These are phyloP conservation scores for Discostella stelligeroides DNA, from an alignment of 108 stramenopile species.

Conservation along the genomic window DNA sequence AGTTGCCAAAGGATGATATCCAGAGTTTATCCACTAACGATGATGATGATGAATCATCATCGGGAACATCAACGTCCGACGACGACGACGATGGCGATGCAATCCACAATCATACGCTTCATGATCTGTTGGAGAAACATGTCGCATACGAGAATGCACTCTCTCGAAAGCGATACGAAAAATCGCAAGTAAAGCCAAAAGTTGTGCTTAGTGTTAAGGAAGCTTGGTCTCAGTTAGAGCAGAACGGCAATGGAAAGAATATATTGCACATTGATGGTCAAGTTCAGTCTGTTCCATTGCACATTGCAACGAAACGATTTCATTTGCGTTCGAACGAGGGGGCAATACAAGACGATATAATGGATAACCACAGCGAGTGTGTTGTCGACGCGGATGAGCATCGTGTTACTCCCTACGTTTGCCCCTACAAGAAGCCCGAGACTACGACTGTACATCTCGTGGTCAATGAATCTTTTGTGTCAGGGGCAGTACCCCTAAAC, in stretches of 20 bases:
- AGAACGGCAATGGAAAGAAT: neutral
- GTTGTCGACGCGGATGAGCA: neutral
- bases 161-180: constrained; percentile 30
- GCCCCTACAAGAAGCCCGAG: constrained; percentile 23
- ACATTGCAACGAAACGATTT: constrained; percentile 20
- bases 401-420: constrained; percentile 3
- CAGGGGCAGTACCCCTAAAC: neutral
- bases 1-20: constrained; percentile 6
- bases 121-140: constrained; percentile 38
- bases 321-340: neutral
- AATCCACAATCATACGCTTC: constrained; percentile 16
- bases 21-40: neutral
- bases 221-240: constrained; percentile 32
- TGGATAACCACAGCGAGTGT: neutral
- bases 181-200: constrained; percentile 12
- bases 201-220: constrained; percentile 30
- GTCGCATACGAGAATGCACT: constrained; percentile 37
- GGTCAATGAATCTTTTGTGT: constrained; percentile 19
- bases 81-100: constrained; percentile 14
- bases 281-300: constrained; percentile 24
- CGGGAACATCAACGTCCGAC: constrained; percentile 9
- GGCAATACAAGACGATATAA: neutral
- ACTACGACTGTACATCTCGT: constrained; percentile 6
- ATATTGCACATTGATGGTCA: constrained; percentile 11
- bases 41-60: constrained; percentile 5